phyloP scores from a whole-genome alignment of 495 filamentous ascomycete species.

The Penicillium nucicola region DNA sequence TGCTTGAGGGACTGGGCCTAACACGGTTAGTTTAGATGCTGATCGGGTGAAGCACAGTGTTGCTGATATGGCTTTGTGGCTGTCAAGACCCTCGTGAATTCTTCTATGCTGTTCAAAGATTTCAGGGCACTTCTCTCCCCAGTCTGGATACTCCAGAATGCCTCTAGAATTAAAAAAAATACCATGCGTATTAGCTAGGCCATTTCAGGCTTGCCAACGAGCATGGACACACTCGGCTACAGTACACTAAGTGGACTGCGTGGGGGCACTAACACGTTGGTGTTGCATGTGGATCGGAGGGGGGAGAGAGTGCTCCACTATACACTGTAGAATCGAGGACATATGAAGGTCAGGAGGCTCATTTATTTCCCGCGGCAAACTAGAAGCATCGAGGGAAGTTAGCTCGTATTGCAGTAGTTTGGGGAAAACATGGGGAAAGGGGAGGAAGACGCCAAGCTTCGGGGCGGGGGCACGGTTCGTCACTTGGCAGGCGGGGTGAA shows the following conservation, averaged over 20 bases:
- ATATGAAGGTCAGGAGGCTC: background rate
- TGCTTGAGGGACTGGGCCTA: background rate
- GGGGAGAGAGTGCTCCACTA: background rate
- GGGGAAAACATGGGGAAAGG: background rate
- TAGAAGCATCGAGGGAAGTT: background rate
- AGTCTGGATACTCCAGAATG: no score
- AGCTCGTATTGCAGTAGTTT: background rate
- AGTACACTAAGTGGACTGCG: background rate
- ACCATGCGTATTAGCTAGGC: no score
- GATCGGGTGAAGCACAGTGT: background rate
- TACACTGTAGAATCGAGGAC: background rate
- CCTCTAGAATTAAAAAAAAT: no score
- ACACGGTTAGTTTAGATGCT: background rate
- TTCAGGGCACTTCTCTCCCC: no score
- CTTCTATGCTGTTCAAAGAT: background rate
- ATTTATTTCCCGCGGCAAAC: background rate
- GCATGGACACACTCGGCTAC: background rate
- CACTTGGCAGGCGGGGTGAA: background rate
- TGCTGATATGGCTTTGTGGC: background rate
- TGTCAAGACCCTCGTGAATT: background rate
- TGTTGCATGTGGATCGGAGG: background rate
- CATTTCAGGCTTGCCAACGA: background rate
- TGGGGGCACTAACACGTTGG: background rate
- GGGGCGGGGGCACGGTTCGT: background rate
- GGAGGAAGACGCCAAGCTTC: conserved; percentile 1